Base-by-base conservation (phyloP, 768 basidiomycete species). In the Leccinum longicurvipes region DNA sequence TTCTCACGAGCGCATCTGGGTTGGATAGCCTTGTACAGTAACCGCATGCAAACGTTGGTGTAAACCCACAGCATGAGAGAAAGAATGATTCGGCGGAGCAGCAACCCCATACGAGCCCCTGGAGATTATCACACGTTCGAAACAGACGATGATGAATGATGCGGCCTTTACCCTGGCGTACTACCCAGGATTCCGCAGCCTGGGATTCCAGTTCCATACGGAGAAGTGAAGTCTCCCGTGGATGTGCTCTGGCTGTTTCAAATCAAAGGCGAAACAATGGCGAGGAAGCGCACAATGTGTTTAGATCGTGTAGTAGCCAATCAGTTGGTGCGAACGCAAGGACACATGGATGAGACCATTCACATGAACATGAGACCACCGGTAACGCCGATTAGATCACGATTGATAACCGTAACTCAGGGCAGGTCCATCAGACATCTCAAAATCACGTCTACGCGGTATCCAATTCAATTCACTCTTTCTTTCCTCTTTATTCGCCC, bases 331-430 rank as follows among this genome's bases (percentile, higher is more conserved):
- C 25, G 60, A 63, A 36, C 19, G 21, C 27, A 15, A 47, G n/a
- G 21, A 31, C 28, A 52, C 17, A 24, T 25, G 4, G 25, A 14
- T 31, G 28, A 29, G 28, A 14, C 5, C 19, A 25, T 60, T 67
- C 63, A 58, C 68, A 59, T 60, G 60, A 53, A 50, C 62, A 48
- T 63, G 57, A 42, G 48, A 51, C 15, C 52, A n/a, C 23, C 42
- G 23, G 14, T 14, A 32, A 32, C 41, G 32, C 51, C 48, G 65
- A 69, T 71, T 51, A 65, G 67, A 68, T 64, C 5, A 17, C 17
- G 57, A 60, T 63, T 34, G 51, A 59, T 62, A 63, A 31, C 57
- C 41, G 57, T 53, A 53, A 63, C 72, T 72, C 72, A 72, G 70
- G 70, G 70, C 70, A 73, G 70, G 70, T 63, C 46, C 51, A 48